Evolutionary conservation across 352 stramenopile genomes (phyloP).

Genomic region (Pythium brassicae): DNA sequence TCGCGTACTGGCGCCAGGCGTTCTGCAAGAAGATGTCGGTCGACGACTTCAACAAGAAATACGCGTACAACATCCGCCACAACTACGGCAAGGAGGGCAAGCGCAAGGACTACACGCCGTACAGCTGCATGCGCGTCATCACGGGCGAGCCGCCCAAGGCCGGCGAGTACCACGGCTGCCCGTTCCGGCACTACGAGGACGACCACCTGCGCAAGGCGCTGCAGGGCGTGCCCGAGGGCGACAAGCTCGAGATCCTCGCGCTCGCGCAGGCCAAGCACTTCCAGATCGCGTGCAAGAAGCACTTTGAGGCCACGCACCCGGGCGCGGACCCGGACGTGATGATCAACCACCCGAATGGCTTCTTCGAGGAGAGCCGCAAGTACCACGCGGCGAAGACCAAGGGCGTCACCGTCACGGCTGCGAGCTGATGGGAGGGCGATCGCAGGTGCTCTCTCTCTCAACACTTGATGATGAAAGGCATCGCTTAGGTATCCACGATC

Average conservation of each 20-base stretch:
- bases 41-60: constrained; percentile 98
- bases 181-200: constrained; percentile 95
- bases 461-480: neutral
- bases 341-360: constrained; percentile 98
- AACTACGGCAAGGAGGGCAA: constrained; percentile 99
- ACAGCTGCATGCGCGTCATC: constrained; percentile 98
- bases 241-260: constrained; percentile 92
- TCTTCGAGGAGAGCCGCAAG: constrained; percentile 94
- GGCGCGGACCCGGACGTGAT: constrained; percentile 85
- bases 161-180: constrained; percentile 97
- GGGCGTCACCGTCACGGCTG: constrained; percentile 38
- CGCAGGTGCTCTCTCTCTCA: neutral
- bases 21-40: constrained; percentile 94
- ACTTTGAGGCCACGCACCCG: constrained; percentile 95
- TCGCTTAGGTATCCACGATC: neutral
- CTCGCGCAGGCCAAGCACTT: constrained; percentile 93
- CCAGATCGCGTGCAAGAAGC: constrained; percentile 97
- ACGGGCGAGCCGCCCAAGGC: constrained; percentile 90
- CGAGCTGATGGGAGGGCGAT: constrained; percentile 1
- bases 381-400: constrained; percentile 89
- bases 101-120: constrained; percentile 95
- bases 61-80: constrained; percentile 98
- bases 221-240: constrained; percentile 60
- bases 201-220: constrained; percentile 90
- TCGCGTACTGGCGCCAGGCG: constrained; percentile 94